phyloP scores from a whole-genome alignment of 1,139 yeast species.

The Geotrichum macrosporum region DNA sequence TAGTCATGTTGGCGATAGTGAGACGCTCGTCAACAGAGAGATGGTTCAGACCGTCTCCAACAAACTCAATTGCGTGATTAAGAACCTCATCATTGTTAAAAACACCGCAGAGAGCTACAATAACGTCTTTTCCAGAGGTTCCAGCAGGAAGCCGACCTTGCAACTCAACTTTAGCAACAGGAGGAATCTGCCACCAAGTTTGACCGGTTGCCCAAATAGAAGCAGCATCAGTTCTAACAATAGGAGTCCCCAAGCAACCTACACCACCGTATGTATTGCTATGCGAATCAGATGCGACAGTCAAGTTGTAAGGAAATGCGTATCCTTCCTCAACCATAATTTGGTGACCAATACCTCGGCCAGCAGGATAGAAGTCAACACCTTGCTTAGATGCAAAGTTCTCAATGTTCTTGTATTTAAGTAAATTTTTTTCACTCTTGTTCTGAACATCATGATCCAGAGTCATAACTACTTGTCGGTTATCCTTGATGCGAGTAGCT shows the following conservation, averaged over 20 bases:
- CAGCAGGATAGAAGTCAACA: constrained; percentile 97
- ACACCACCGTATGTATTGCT: constrained; percentile 97
- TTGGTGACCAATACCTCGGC: constrained; percentile 98
- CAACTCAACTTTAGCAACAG: constrained; percentile 91
- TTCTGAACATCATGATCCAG: constrained; percentile 98
- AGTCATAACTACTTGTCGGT: constrained; percentile 89
- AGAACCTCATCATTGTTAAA: constrained; percentile 95
- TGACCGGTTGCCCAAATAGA: constrained; percentile 99
- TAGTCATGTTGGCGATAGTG: constrained; percentile 97
- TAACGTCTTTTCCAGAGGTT: constrained; percentile 93
- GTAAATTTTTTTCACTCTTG: constrained; percentile 78
- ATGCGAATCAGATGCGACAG: constrained; percentile 97
- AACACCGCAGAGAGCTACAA: constrained; percentile 90
- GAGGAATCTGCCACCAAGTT: constrained; percentile 99
- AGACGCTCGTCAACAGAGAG: constrained; percentile 85
- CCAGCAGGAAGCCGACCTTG: constrained; percentile 78
- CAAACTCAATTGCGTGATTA: constrained; percentile 95
- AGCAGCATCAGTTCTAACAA: constrained; percentile 98
- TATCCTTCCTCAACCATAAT: constrained; percentile 98
- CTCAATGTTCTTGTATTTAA: constrained; percentile 83
- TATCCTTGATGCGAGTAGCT: constrained; percentile 74
- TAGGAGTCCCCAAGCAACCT: constrained; percentile 93
- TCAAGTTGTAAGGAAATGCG: constrained; percentile 87
- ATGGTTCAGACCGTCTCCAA: constrained; percentile 74
- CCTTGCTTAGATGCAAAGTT: constrained; percentile 85